Evolutionary conservation across 352 stramenopile genomes (phyloP), one percentile per base, ranked within the genome.

Genomic region (Peronosclerospora sorghi): DNA sequence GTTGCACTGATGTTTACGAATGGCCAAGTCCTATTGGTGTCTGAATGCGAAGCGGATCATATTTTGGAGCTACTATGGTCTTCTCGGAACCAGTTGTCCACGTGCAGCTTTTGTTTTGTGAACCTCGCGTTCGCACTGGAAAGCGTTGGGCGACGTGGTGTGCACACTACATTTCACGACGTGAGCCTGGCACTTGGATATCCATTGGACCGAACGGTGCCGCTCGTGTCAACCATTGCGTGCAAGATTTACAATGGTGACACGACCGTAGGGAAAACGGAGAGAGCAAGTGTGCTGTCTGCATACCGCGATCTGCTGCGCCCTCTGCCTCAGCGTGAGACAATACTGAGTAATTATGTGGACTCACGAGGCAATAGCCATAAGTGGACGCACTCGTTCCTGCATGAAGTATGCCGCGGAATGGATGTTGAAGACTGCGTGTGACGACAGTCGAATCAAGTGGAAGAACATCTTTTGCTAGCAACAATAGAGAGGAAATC

Each of bases 1-100:
- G 44, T 50, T 10, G 23, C 74, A 4, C 37, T 82, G n/a, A 18
- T 72, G 1, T 79, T 80, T n/a, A n/a, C n/a, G n/a, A n/a, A n/a
- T n/a, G n/a, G n/a, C n/a, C n/a, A n/a, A n/a, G n/a, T n/a, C n/a
- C n/a, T n/a, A n/a, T n/a, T n/a, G n/a, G n/a, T n/a, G n/a, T n/a
- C n/a, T n/a, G n/a, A n/a, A n/a, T n/a, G n/a, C n/a, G n/a, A n/a
- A n/a, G n/a, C n/a, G n/a, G n/a, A n/a, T n/a, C n/a, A n/a, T n/a
- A n/a, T n/a, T n/a, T n/a, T n/a, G n/a, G n/a, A n/a, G n/a, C n/a
- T n/a, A n/a, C n/a, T n/a, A n/a, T n/a, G n/a, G n/a, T 36, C 1
- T 45, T 4, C 36, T 13, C 10, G 24, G 34, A 14, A 18, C n/a
- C 4, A 41, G 7, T 19, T 30, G 23, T 32, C 10, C 0, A 21